phyloP scores from a whole-genome alignment of 2,329 filamentous ascomycete genomes.

The Thelonectria rubi region DNA sequence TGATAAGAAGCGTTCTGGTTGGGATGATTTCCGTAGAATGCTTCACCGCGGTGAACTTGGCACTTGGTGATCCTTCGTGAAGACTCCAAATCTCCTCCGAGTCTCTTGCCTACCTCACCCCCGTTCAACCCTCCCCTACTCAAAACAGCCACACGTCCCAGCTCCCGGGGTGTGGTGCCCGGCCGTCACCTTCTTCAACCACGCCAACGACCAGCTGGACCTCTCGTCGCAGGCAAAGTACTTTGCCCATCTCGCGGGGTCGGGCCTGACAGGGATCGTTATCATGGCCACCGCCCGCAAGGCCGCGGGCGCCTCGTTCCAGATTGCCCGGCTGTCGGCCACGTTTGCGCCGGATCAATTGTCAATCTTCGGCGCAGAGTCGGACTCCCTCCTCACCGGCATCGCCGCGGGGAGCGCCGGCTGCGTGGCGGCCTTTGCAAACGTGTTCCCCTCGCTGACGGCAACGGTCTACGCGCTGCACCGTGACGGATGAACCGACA shows the following conservation, averaged over 20 bases:
- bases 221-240: slow-evolving; percentile 59
- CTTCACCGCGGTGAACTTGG: background rate
- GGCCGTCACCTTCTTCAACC: slow-evolving; percentile 64
- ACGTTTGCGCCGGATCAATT: slow-evolving; percentile 64
- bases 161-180: slow-evolving; percentile 59
- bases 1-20: no score
- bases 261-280: slow-evolving; percentile 60
- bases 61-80: background rate
- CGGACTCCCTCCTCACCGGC: slow-evolving; percentile 73
- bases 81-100: no score
- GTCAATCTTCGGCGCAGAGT: slow-evolving; percentile 75
- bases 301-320: slow-evolving; percentile 84
- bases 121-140: background rate
- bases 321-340: slow-evolving; percentile 69
- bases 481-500: slow-evolving; percentile 62
- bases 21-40: background rate
- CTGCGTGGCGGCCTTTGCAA: slow-evolving; percentile 70
- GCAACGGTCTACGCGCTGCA: slow-evolving; percentile 70
- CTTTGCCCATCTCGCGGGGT: slow-evolving; percentile 59
- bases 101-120: no score
- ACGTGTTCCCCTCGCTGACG: slow-evolving; percentile 67
- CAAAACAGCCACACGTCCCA: slow-evolving; percentile 37
- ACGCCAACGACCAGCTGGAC: slow-evolving; percentile 57
- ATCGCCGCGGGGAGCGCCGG: slow-evolving; percentile 67
- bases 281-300: slow-evolving; percentile 73